Evolutionary conservation across 768 basidiomycete species (phyloP), one percentile per base, ranked within the genome.

Genomic region (Lentinula raphanica): DNA sequence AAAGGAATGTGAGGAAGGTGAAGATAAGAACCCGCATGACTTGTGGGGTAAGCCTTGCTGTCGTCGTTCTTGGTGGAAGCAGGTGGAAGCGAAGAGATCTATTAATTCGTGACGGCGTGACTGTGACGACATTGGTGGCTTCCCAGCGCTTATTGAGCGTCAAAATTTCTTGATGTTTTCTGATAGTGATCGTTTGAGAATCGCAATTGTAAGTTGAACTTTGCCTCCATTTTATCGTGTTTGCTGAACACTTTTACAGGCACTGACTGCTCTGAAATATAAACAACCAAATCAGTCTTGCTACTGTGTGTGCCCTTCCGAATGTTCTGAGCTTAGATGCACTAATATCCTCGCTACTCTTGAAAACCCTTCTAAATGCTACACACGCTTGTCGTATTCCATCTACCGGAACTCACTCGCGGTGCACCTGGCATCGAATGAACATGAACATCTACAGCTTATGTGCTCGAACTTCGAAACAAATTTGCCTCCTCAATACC

Each of bases 191-290:
- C 62, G 69, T 54, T 62, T 79, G 21, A 76, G 80, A 40, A 69
- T 81, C 40, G 72, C 74, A 36, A 67, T 79, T 49, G 79, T 78
- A 50, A 39, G 74, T 21, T 19, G 8, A 12, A 1, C 19, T 15
- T 25, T 57, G 29, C 49, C 31, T 31, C 42, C 49, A 12, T n/a
- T 45, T 53, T 50, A 36, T 36, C 42, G 21, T 25, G 5, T 42
- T 25, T 17, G 31, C 51, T 55, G 58, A 60, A 23, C 58, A 51
- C 9, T 13, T 21, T 35, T 45, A 4, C 54, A 84, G 81, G 81
- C 80, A 9, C 63, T 84, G 25, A 67, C 72, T 21, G 75, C 76
- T 8, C 67, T 83, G 29, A 76, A 72, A 67, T 72, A 71, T 66
- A 81, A 79, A 58, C 79, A 80, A 27, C 54, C 65, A 17, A 61